phyloP scores from a whole-genome alignment of 2,329 filamentous ascomycete species.

The Penicillium sp. region DNA sequence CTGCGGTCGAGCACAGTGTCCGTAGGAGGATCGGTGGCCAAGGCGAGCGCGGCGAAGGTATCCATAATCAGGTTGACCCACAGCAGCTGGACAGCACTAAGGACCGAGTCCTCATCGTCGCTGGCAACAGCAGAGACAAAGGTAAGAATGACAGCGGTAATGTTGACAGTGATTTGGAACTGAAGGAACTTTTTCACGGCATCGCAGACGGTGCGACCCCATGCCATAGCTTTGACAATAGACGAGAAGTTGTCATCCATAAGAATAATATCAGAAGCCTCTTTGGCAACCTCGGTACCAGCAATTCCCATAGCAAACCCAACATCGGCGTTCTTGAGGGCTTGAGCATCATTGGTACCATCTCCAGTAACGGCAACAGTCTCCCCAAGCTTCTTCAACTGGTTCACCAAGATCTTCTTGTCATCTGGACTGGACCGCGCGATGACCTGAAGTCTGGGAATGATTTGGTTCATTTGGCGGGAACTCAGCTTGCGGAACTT shows the following conservation, averaged over 20 bases:
- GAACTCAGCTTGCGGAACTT: conserved; percentile 72
- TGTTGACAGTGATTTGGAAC: conserved; percentile 60
- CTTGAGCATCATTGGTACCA: conserved; percentile 81
- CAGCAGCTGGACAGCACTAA: conserved; percentile 67
- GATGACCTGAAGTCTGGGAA: conserved; percentile 70
- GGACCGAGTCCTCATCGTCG: conserved; percentile 58
- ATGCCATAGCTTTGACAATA: conserved; percentile 81
- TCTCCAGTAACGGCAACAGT: conserved; percentile 83
- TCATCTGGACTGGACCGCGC: conserved; percentile 75
- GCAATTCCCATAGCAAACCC: conserved; percentile 86
- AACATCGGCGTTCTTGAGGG: conserved; percentile 77
- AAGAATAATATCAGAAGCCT: conserved; percentile 80
- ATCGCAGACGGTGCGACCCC: conserved; percentile 77
- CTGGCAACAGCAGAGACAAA: conserved; percentile 65
- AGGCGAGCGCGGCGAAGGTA: conserved; percentile 66
- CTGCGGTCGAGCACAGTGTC: conserved; percentile 58
- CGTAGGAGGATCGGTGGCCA: conserved; percentile 65
- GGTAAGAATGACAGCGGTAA: conserved; percentile 66
- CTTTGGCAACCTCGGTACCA: conserved; percentile 81
- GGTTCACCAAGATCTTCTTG: conserved; percentile 71
- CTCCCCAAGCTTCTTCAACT: conserved; percentile 71
- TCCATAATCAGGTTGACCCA: conserved; percentile 74
- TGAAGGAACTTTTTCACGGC: conserved; percentile 73
- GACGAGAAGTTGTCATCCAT: conserved; percentile 88
- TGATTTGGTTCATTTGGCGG: conserved; percentile 65